A percentile compares a stretch with the other conserved stretches of the same genome.
Conservation (phyloP, 1,284 basidiomycete genomes). For the Rhodofomes roseus region DNA sequence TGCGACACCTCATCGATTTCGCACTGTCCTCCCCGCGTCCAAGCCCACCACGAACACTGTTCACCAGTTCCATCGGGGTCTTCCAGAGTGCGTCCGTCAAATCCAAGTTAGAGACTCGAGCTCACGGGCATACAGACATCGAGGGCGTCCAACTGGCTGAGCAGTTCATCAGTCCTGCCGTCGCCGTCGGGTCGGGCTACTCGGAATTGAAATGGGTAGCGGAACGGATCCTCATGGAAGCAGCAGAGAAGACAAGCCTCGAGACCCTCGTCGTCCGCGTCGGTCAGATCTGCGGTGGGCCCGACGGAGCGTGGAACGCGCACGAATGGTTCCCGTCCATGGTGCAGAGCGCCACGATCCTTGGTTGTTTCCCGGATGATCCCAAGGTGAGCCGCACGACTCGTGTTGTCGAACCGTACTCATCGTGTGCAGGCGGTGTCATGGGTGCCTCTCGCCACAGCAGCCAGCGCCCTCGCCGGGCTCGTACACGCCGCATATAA, state of each 20-base stretch:
- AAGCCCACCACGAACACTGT: conserved; percentile 22
- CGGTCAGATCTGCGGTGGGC: conserved; percentile 38
- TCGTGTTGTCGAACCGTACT: conserved; percentile 13
- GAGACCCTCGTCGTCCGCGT: conserved; percentile 34
- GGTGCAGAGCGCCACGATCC: conserved; percentile 30
- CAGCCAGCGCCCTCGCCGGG: conserved; percentile 21
- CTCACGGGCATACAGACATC: background rate
- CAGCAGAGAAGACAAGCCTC: conserved; percentile 19
- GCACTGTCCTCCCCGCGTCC: conserved; percentile 20
- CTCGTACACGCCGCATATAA: conserved; percentile 12
- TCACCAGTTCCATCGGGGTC: conserved; percentile 30
- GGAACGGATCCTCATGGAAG: conserved; percentile 27
- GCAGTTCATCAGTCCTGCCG: conserved; percentile 14
- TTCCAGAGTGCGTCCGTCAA: conserved; percentile 13
- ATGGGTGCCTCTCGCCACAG: conserved; percentile 24
- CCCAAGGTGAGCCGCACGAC: conserved; percentile 12
- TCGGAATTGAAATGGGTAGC: conserved; percentile 38
- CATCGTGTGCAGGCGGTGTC: conserved; percentile 11
- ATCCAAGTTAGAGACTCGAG: too few species aligned
- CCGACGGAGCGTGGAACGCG: conserved; percentile 39
- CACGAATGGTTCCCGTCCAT: conserved; percentile 43
- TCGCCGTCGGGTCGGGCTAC: conserved; percentile 34
- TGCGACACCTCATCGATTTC: conserved; percentile 20
- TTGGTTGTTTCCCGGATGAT: conserved; percentile 26
- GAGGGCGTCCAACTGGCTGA: conserved; percentile 4